Base-by-base conservation (phyloP, 352 stramenopile species). In the Saprolegnia diclina region DNA sequence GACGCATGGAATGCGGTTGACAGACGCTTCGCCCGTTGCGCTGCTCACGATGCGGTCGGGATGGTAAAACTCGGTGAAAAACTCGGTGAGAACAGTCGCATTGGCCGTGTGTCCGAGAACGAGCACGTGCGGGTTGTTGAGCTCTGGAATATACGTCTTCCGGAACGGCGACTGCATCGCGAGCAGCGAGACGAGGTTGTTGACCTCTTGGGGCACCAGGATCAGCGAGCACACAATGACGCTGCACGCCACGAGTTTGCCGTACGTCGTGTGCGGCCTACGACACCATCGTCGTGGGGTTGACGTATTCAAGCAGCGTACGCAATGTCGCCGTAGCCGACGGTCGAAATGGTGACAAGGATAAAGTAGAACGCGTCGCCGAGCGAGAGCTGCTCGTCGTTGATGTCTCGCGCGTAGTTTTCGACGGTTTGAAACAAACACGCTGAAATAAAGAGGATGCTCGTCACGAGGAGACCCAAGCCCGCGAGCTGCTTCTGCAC, bases 401-500 rank as follows among this genome's bases (percentile, higher is more conserved):
- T 65, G 0, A 44, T 50, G 21, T 53, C 22, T 3, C 72, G 72
- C 37, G 77, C 73, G 45, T 71, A 73, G 55, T 71, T 76, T 59
- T 89, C 81, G 14, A 86, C 77, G 1, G 76, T 78, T 54, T 89
- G 79, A 54, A 86, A 89, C 22, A 87, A 62, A 3, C 79, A 79
- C 1, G 81, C 81, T 5, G 81, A 74, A 21, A 89, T 83, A 70
- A 89, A 89, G 18, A 87, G 73, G 45, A 89, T 82, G 72, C 78
- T 86, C 26, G 77, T 79, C 50, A 82, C 80, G 26, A 89, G 76
- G 35, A 89, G 74, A n/a, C 82, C 56, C 57, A 89, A 82, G 16
- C 77, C 83, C 69, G 84, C 79, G 6, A 89, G 78, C 71, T 87
- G 81, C 65, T 83, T 87, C 56, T 87, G 79, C 18, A 89, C 78